Evolutionary conservation across 371 early-diverging fungal species (phyloP).

Genomic region (Rhizopus delemar): DNA sequence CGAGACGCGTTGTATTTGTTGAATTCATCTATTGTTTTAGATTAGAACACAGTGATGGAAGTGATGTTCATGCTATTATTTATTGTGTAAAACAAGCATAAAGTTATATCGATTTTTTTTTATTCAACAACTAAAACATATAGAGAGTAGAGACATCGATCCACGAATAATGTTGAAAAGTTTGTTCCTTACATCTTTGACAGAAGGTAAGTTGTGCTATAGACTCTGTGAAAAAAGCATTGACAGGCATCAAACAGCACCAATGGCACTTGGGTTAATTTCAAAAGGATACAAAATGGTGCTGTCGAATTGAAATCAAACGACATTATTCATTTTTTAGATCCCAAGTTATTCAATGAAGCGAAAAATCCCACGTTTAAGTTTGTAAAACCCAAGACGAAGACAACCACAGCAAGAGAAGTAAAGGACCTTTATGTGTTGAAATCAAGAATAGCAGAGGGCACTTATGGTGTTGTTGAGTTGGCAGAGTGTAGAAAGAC

Average conservation of each 20-base stretch:
- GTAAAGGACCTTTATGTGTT: slow-evolving; percentile 5
- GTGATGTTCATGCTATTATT: slow-evolving; percentile 7
- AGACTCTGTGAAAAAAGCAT: background rate
- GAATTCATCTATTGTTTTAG: background rate
- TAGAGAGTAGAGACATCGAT: slow-evolving; percentile 5
- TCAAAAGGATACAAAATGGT: slow-evolving; percentile 1
- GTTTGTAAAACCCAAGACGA: slow-evolving; percentile 13
- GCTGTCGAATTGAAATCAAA: background rate
- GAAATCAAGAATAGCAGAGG: slow-evolving; percentile 2
- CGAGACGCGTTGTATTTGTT: background rate
- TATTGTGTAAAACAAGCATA: slow-evolving; percentile 8
- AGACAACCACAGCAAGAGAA: background rate
- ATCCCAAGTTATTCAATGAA: slow-evolving; percentile 6
- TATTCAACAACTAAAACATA: background rate
- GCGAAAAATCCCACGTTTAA: slow-evolving; percentile 11
- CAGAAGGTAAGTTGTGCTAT: background rate
- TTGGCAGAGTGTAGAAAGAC: slow-evolving; percentile 15
- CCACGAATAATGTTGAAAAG: background rate
- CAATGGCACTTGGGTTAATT: slow-evolving; percentile 17
- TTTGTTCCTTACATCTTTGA: slow-evolving; percentile 5
- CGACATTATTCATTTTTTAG: slow-evolving; percentile 17
- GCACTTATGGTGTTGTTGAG: slow-evolving; percentile 12
- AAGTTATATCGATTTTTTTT: no score
- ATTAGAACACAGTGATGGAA: background rate
- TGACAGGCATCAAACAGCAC: slow-evolving; percentile 4